Percentiles rank a stretch among this genome's conserved stretches.
Conservation (phyloP, 2,329 filamentous ascomycete species). For the Ascochyta clinopodiicola region DNA sequence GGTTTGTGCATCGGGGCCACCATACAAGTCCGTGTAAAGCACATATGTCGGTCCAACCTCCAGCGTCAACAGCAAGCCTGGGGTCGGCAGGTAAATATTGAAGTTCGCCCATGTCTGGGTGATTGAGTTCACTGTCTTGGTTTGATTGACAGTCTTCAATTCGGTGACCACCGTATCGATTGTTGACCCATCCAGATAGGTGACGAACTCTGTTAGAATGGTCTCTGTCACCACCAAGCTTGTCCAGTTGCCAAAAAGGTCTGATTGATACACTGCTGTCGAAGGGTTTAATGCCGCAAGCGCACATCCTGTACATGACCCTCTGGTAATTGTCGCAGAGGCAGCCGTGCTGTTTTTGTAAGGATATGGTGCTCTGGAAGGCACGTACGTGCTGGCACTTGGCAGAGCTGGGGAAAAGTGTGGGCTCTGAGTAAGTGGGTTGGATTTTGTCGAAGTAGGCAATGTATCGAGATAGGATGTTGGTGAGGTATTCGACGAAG, state of each 20-base stretch:
- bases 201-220: constrained; percentile 31
- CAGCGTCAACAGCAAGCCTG: constrained; percentile 21
- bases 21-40: constrained; percentile 36
- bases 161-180: constrained; percentile 37
- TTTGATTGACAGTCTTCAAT: constrained; percentile 33
- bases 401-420: not conserved
- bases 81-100: constrained; percentile 24
- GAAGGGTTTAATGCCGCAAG: constrained; percentile 32
- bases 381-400: not conserved
- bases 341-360: constrained; percentile 4
- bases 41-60: constrained; percentile 41
- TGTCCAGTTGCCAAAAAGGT: constrained; percentile 21
- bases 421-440: not conserved
- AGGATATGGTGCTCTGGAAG: constrained; percentile 1
- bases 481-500: not conserved
- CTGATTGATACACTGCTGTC: constrained; percentile 20
- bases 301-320: constrained; percentile 41
- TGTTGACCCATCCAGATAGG: constrained; percentile 32
- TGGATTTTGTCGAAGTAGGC: not conserved
- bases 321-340: not conserved
- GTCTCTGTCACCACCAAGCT: constrained; percentile 37
- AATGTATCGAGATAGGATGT: not conserved
- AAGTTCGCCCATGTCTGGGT: constrained; percentile 34
- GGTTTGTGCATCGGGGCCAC: constrained; percentile 25
- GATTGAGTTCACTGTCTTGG: constrained; percentile 31